Percentiles rank a stretch among this genome's conserved stretches.
Evolutionary conservation across 352 stramenopile genomes (phyloP).

Genomic region (Phytophthora meadii): DNA sequence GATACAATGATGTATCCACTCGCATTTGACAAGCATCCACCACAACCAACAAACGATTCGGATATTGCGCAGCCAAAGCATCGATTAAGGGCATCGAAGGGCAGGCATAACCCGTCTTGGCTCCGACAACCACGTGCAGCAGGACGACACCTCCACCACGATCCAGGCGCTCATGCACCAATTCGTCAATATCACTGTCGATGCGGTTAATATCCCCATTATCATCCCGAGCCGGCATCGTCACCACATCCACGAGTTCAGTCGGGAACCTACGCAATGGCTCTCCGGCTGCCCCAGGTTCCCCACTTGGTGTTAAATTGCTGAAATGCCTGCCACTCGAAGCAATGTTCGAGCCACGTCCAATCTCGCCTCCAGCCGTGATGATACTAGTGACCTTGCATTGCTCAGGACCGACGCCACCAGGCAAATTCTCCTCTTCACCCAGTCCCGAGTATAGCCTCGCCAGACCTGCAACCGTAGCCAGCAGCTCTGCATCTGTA

Average conservation of each 20-base stretch:
- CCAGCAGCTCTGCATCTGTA: constrained; percentile 87
- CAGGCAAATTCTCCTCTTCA: constrained; percentile 34
- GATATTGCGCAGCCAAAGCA: constrained; percentile 57
- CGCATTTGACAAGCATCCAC: constrained; percentile 91
- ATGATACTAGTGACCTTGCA: constrained; percentile 87
- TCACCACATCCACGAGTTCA: constrained; percentile 70
- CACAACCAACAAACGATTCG: constrained; percentile 80
- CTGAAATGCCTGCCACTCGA: constrained; percentile 86
- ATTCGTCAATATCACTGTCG: constrained; percentile 49
- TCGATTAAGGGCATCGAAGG: constrained; percentile 75
- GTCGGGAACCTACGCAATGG: constrained; percentile 65
- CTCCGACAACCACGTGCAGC: constrained; percentile 85
- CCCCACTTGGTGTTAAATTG: constrained; percentile 76
- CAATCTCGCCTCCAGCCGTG: constrained; percentile 84
- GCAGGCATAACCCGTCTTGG: constrained; percentile 87
- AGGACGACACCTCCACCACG: constrained; percentile 63
- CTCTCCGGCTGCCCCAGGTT: constrained; percentile 48
- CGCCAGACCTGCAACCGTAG: constrained; percentile 71
- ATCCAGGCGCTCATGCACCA: constrained; percentile 57
- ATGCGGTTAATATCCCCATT: constrained; percentile 58
- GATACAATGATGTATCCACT: constrained; percentile 63
- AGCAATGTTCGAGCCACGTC: constrained; percentile 76
- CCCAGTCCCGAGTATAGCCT: constrained; percentile 60
- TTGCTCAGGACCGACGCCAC: constrained; percentile 31
- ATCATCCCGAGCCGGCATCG: constrained; percentile 63